Evolutionary conservation across 208 protist species (phyloP).

Genomic region (Leishmania braziliensis): DNA sequence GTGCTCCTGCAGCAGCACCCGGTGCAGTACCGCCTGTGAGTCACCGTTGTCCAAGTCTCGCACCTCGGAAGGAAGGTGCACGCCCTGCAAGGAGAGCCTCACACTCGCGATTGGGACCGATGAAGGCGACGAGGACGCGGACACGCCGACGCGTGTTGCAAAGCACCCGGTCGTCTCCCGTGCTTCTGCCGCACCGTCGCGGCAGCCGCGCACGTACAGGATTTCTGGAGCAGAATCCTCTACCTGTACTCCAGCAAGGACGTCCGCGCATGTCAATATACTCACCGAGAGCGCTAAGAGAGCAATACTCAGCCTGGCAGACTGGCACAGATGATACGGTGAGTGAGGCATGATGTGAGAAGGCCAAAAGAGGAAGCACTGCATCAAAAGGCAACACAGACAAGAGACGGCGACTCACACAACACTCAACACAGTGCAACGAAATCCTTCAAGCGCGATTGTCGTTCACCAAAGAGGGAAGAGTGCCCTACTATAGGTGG

Average conservation of each 20-base stretch:
- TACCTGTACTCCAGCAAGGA: background rate
- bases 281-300: background rate
- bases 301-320: background rate
- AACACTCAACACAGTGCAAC: background rate
- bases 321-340: background rate
- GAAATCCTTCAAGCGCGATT: background rate
- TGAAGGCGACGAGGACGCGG: background rate
- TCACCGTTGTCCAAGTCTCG: background rate
- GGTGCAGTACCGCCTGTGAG: constrained; percentile 4
- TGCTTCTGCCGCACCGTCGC: constrained; percentile 27
- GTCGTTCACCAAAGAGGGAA: background rate
- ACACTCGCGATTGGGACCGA: constrained; percentile 4
- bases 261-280: background rate
- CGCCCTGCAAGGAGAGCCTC: constrained; percentile 50
- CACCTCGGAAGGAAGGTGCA: constrained; percentile 45
- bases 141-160: constrained; percentile 2
- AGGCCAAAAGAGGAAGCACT: background rate
- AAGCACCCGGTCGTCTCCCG: constrained; percentile 61
- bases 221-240: constrained; percentile 34
- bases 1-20: constrained; percentile 31
- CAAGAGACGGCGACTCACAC: background rate
- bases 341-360: background rate
- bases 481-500: background rate
- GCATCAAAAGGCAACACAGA: background rate
- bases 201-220: constrained; percentile 60